Evolutionary conservation across 257 asterid species (phyloP).

Genomic region (Striga asiatica): DNA sequence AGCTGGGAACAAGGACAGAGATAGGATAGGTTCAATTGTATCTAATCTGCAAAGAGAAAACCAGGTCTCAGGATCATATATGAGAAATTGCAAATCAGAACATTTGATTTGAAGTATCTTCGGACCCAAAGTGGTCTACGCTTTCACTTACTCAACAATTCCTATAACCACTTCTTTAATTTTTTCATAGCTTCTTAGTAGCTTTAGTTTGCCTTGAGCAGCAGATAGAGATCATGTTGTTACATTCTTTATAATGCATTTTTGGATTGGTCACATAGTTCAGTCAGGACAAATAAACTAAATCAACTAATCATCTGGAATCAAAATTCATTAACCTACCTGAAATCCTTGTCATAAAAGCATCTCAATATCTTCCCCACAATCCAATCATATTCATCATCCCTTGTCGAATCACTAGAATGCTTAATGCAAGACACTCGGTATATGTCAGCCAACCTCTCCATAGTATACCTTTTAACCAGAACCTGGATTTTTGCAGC

Average conservation of each 20-base stretch:
- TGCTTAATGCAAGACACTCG: constrained; percentile 43
- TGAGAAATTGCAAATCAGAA: constrained; percentile 1
- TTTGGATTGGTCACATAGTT: background rate
- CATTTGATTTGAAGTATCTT: background rate
- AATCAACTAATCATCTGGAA: constrained; percentile 7
- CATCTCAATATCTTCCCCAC: constrained; percentile 76
- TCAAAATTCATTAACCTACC: constrained; percentile 35
- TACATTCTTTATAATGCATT: constrained; percentile 4
- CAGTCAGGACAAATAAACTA: constrained; percentile 6
- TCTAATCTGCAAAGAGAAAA: constrained; percentile 60
- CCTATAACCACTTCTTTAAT: background rate
- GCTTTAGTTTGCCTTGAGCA: background rate
- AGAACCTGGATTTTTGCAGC: constrained; percentile 44
- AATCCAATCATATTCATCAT: constrained; percentile 67
- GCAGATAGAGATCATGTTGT: background rate
- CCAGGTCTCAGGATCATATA: background rate
- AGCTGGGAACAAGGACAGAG: constrained; percentile 62
- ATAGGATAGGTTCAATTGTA: constrained; percentile 53
- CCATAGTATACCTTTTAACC: constrained; percentile 74
- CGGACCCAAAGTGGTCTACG: background rate
- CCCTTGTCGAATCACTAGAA: constrained; percentile 28
- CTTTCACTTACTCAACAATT: background rate
- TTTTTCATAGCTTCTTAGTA: background rate
- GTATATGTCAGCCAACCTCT: constrained; percentile 75
- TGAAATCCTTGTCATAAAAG: constrained; percentile 92